Conservation (phyloP, 2,329 filamentous ascomycete species). For the Talaromyces pinophilus region DNA sequence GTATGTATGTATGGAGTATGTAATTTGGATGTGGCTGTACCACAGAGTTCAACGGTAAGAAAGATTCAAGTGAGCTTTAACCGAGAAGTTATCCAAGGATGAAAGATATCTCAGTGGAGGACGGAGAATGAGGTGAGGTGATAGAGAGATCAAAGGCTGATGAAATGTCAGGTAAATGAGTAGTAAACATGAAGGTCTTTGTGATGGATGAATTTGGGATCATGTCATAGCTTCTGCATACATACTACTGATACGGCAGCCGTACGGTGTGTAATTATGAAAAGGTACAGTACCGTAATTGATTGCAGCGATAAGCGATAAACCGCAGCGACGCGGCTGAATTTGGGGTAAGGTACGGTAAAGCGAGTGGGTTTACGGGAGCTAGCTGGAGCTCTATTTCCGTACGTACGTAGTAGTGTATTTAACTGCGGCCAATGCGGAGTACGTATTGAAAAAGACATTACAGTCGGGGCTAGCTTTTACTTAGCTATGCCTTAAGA, state of each 20-base stretch:
- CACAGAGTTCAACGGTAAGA: not conserved
- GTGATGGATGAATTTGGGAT: conserved; percentile 13
- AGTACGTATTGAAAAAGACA: not conserved
- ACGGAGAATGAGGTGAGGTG: not conserved
- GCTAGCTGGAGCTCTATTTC: not conserved
- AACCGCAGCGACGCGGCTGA: not conserved
- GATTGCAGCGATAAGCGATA: conserved; percentile 10
- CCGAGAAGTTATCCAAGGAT: not conserved
- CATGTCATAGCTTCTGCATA: conserved; percentile 22
- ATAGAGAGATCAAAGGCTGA: conserved; percentile 2
- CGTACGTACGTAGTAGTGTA: not conserved
- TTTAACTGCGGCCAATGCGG: not conserved
- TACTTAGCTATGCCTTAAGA: not conserved
- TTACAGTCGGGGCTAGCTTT: not conserved
- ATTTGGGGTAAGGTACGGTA: conserved; percentile 7
- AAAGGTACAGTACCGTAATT: conserved; percentile 10
- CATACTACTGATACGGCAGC: not conserved
- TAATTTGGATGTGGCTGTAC: not conserved
- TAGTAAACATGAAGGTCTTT: conserved; percentile 2
- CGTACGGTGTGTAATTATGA: not conserved
- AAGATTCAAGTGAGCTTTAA: not conserved
- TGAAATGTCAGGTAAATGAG: not conserved
- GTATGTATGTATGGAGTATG: not conserved
- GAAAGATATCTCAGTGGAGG: not conserved
- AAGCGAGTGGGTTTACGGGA: not conserved